Evolutionary conservation across 2,329 filamentous ascomycete species (phyloP).

Genomic region (Stagonosporopsis chrysanthemi): DNA sequence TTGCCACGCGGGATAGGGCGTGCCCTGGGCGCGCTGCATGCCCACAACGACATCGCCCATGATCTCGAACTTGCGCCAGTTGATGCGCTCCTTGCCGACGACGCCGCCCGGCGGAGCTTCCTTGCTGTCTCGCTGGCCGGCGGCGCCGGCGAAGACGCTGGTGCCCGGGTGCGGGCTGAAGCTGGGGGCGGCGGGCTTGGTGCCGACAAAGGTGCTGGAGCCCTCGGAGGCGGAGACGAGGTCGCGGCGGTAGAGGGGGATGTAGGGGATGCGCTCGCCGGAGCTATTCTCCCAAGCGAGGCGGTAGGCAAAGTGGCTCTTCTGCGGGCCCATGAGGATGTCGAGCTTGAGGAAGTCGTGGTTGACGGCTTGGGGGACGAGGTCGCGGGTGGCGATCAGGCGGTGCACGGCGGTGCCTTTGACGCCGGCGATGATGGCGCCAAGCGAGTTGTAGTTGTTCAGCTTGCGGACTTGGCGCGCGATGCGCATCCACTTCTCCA

Average conservation of each 20-base stretch:
- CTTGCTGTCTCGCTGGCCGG: constrained; percentile 50
- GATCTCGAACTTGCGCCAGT: constrained; percentile 98
- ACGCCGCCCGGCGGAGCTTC: constrained; percentile 49
- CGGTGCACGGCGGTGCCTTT: constrained; percentile 88
- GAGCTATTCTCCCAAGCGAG: constrained; percentile 96
- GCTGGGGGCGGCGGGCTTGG: constrained; percentile 39
- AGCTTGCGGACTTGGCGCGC: constrained; percentile 83
- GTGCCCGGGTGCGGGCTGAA: constrained; percentile 46
- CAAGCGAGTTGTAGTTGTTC: constrained; percentile 97
- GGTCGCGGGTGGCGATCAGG: constrained; percentile 76
- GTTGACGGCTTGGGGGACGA: constrained; percentile 74
- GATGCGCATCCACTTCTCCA: constrained; percentile 96
- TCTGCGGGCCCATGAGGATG: constrained; percentile 90
- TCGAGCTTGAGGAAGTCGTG: constrained; percentile 89
- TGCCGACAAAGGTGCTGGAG: constrained; percentile 84
- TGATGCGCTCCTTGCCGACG: constrained; percentile 70
- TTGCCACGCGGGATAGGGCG: constrained; percentile 76
- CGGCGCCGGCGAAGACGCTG: constrained; percentile 42
- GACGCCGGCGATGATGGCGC: constrained; percentile 91
- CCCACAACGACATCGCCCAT: constrained; percentile 90
- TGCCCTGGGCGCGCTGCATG: constrained; percentile 89
- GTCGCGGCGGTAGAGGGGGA: constrained; percentile 88
- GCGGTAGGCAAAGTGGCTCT: constrained; percentile 94
- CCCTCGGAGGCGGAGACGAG: constrained; percentile 92
- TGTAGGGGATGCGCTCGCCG: constrained; percentile 87